phyloP scores from a whole-genome alignment of 2,329 filamentous ascomycete genomes.

The Paecilomyces formosus region DNA sequence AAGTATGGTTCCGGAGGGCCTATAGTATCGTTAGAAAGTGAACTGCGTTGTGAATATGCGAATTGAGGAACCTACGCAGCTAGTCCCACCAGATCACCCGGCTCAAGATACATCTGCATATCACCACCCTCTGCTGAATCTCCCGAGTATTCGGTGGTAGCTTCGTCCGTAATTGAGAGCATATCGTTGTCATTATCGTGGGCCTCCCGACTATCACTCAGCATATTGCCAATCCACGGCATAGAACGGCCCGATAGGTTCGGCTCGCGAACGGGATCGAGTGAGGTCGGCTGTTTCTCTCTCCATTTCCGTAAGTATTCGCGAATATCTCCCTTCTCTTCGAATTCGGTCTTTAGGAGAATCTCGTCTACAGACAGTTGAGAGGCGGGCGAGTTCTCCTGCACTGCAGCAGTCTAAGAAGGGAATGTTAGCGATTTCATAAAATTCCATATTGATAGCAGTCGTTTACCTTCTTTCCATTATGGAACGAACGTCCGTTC shows the following conservation, averaged over 20 bases:
- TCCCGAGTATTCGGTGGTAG: constrained; percentile 17
- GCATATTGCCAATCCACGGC: constrained; percentile 23
- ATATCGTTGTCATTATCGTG: constrained; percentile 19
- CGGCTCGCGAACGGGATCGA: constrained; percentile 22
- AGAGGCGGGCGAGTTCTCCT: neutral
- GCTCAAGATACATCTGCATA: constrained; percentile 24
- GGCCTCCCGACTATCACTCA: constrained; percentile 23
- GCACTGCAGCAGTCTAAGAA: neutral
- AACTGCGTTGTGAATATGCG: neutral
- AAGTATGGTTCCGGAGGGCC: constrained; percentile 18
- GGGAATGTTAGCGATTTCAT: neutral
- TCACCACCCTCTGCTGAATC: constrained; percentile 23
- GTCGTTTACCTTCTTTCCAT: neutral
- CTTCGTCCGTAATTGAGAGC: constrained; percentile 15
- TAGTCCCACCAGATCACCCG: constrained; percentile 34
- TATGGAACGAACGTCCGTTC: neutral
- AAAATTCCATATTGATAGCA: neutral
- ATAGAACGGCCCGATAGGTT: constrained; percentile 5
- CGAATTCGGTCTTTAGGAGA: constrained; percentile 25
- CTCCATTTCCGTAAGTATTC: constrained; percentile 37
- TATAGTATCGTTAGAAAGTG: constrained; percentile 1
- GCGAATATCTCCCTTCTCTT: constrained; percentile 30
- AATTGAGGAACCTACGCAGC: constrained; percentile 17
- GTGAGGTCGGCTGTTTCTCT: constrained; percentile 16
- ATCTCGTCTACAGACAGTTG: constrained; percentile 18